Evolutionary conservation across 352 stramenopile species (phyloP), one percentile per base, ranked within the genome.

Genomic region (Phytophthora lateralis): DNA sequence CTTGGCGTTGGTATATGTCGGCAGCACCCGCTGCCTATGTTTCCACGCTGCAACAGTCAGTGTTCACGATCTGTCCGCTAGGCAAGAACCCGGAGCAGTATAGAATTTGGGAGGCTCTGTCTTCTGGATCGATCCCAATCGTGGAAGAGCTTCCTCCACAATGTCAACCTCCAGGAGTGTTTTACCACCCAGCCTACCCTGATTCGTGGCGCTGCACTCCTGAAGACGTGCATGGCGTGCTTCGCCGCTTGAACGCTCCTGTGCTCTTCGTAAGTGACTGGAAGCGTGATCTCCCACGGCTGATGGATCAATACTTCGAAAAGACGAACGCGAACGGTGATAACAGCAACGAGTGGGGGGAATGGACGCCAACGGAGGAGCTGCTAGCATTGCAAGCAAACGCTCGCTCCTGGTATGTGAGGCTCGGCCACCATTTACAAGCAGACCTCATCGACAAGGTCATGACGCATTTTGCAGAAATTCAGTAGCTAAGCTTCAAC

Each of bases 71-170:
- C 18, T 89, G 79, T 48, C 79, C 79, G 14, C 59, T 83, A 1
- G 79, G 79, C 3, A 87, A 87, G 57, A 89, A 89, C 61, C 79
- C 79, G 2, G 79, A 89, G 66, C 76, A 89, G 56, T 89, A 86
- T 37, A 69, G 79, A 17, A 87, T 89, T 59, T 89, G 79, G 79
- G 79, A 89, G 37, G 79, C 76, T n/a, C 55, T 89, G 27, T 74
- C 79, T 3, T 77, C 76, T 0, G 79, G 79, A 2, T 89, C 79
- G 18, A 89, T 89, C 61, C 79, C 76, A 5, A 84, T 89, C 39
- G 66, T 89, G 8, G 79, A 89, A 56, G 78, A 88, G 38, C 55
- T 85, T n/a, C 64, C 71, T 1, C 27, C 51, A 12, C 64, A 61
- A 7, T 67, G 69, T 17, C 73, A 71, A 17, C 57, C 63, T 14